Evolutionary conservation across 106 monocot species (phyloP).

Genomic region (Triglochin maritima): DNA sequence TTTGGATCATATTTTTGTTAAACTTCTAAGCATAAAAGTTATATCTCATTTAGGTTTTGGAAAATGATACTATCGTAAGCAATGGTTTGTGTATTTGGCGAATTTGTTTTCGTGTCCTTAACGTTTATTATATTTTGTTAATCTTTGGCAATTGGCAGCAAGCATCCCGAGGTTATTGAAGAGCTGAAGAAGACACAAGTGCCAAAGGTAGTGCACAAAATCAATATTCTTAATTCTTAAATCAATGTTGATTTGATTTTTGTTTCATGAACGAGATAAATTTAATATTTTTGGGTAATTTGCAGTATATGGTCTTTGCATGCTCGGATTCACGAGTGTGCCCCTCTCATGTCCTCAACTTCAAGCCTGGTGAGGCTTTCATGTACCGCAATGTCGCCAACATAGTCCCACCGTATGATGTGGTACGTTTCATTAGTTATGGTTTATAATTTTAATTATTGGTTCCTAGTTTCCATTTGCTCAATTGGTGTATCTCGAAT

Average conservation of each 20-base stretch:
- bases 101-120: not conserved
- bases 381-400: slow-evolving; percentile 71
- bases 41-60: no score
- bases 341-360: slow-evolving; percentile 58
- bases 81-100: not conserved
- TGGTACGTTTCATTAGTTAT: slow-evolving; percentile 14
- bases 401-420: slow-evolving; percentile 64
- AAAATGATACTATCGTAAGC: no score
- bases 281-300: not conserved
- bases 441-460: not conserved
- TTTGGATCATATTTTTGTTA: no score
- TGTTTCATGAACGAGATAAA: not conserved
- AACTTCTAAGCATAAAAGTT: not conserved
- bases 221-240: not conserved
- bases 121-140: not conserved
- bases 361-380: slow-evolving; percentile 85
- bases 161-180: slow-evolving; percentile 52
- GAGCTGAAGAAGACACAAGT: slow-evolving; percentile 39
- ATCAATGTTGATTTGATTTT: not conserved
- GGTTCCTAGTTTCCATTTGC: not conserved
- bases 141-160: slow-evolving; percentile 21
- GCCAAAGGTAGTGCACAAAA: slow-evolving; percentile 32
- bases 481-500: no score
- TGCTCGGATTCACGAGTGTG: slow-evolving; percentile 88
- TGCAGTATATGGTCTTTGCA: slow-evolving; percentile 82